phyloP scores from a whole-genome alignment of 176 grass and related monocot genomes.

The Avena insularis region DNA sequence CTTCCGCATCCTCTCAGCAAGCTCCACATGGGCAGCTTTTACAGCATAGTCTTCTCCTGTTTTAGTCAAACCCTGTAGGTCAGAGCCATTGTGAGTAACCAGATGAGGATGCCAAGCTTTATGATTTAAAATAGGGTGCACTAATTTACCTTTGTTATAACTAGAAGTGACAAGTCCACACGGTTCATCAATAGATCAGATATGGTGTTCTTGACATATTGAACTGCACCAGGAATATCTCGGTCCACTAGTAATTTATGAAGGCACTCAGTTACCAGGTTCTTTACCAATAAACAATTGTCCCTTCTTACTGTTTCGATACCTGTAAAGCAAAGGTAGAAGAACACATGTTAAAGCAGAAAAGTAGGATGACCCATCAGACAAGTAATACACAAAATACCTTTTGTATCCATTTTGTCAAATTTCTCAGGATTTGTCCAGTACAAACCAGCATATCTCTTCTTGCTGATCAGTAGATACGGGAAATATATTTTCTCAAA shows the following conservation, averaged over 20 bases:
- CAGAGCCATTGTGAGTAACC: conserved; percentile 26
- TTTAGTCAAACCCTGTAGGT: conserved; percentile 93
- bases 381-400: conserved; percentile 50
- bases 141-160: conserved; percentile 90
- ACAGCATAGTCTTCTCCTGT: conserved; percentile 98
- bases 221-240: conserved; percentile 92
- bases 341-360: conserved; percentile 32
- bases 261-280: conserved; percentile 96
- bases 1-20: conserved; percentile 99
- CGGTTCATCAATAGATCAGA: conserved; percentile 99
- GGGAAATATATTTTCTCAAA: conserved; percentile 99
- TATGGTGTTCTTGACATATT: conserved; percentile 98
- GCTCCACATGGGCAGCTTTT: conserved; percentile 97
- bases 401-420: conserved; percentile 99
- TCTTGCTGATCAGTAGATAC: conserved; percentile 97
- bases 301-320: conserved; percentile 99
- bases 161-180: conserved; percentile 96
- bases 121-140: background rate
- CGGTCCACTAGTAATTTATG: conserved; percentile 91
- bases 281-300: conserved; percentile 98
- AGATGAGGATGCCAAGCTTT: background rate
- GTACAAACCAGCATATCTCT: conserved; percentile 99
- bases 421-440: conserved; percentile 97
- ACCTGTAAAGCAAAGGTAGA: conserved; percentile 52
- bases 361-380: conserved; percentile 19